Evolutionary conservation across 306 rosid species (phyloP).

Genomic region (Prunus dulcis): DNA sequence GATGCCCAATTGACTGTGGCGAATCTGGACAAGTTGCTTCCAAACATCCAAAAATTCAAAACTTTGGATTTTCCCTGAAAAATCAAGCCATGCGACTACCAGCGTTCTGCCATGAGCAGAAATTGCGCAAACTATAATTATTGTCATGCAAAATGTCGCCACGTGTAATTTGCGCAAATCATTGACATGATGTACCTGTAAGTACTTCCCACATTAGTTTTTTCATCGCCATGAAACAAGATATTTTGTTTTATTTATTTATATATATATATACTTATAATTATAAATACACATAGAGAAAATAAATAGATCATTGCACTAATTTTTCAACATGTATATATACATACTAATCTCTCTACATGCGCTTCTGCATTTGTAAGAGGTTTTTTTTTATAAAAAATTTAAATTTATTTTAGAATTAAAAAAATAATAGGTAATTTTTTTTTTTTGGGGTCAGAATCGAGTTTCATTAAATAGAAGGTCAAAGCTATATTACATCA

Average conservation of each 20-base stretch:
- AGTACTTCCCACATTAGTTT: not conserved
- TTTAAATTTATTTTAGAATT: too few species aligned
- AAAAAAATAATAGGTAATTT: too few species aligned
- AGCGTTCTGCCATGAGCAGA: not conserved
- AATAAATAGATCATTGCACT: too few species aligned
- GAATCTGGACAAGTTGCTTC: conserved; percentile 3
- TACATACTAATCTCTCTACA: too few species aligned
- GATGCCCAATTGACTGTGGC: not conserved
- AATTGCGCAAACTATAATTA: not conserved
- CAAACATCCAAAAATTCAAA: conserved; percentile 1
- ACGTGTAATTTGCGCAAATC: not conserved
- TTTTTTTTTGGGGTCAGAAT: too few species aligned
- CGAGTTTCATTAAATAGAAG: too few species aligned
- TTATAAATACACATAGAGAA: too few species aligned
- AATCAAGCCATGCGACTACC: not conserved
- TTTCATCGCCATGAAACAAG: not conserved
- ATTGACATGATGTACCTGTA: not conserved
- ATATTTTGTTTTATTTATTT: too few species aligned
- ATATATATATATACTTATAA: too few species aligned
- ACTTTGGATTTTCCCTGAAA: conserved; percentile 6
- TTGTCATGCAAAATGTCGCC: not conserved
- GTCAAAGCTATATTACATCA: too few species aligned
- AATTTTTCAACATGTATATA: too few species aligned
- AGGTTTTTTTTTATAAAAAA: too few species aligned
- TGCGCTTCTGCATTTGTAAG: rapidly evolving